Evolutionary conservation across 768 basidiomycete species (phyloP).

Genomic region (Pleurotus tuoliensis): DNA sequence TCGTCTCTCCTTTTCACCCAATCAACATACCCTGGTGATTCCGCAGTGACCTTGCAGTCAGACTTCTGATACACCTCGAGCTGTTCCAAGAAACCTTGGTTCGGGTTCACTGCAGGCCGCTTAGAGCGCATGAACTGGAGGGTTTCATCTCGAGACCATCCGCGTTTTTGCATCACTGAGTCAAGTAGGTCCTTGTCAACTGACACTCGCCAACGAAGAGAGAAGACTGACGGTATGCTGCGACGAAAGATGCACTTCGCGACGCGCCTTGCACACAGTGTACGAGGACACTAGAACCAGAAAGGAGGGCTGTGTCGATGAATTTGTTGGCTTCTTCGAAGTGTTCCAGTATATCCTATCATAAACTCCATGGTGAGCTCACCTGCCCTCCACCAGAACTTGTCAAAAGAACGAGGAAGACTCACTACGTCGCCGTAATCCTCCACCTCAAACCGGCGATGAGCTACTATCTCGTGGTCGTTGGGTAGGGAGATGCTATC

Average conservation of each 20-base stretch:
- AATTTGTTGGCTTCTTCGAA: conserved; percentile 62
- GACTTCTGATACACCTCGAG: conserved; percentile 2
- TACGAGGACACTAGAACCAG: conserved; percentile 62
- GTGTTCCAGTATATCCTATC: conserved; percentile 56
- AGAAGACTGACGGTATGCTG: conserved; percentile 63
- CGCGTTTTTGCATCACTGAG: conserved; percentile 3
- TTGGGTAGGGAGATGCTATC: conserved; percentile 66
- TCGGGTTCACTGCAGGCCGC: not conserved
- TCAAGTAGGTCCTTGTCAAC: not conserved
- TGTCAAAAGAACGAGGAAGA: not conserved
- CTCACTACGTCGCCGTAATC: conserved; percentile 54
- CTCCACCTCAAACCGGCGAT: conserved; percentile 67
- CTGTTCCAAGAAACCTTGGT: conserved; percentile 3
- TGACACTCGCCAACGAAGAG: not conserved
- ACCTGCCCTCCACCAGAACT: no score
- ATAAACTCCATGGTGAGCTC: not conserved
- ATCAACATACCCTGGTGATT: not conserved
- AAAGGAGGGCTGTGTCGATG: conserved; percentile 55
- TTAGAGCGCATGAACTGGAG: not conserved
- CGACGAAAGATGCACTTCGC: conserved; percentile 65
- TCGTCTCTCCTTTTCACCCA: not conserved
- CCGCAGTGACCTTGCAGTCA: not conserved
- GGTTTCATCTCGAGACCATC: conserved; percentile 1
- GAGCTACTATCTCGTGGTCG: conserved; percentile 59
- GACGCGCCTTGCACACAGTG: conserved; percentile 67